phyloP scores from a whole-genome alignment of 2,329 filamentous ascomycete genomes.

The Ramichloridium luteum region DNA sequence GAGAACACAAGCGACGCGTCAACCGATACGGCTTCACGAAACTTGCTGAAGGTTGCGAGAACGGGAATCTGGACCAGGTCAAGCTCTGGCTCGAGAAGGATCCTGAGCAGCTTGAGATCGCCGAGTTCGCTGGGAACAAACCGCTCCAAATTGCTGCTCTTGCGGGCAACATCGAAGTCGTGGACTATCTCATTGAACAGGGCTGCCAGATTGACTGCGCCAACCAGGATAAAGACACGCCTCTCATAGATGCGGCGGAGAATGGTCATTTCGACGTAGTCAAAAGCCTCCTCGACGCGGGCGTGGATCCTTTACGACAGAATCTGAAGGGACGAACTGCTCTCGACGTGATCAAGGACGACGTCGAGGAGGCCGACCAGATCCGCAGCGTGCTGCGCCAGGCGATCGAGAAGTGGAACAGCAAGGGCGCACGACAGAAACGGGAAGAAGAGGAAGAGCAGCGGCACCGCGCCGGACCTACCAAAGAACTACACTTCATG shows the following conservation, averaged over 20 bases:
- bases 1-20: conserved; percentile 62
- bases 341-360: conserved; percentile 65
- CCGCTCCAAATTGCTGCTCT: conserved; percentile 87
- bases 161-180: conserved; percentile 75
- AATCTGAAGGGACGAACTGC: conserved; percentile 91
- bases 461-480: conserved; percentile 26
- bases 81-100: conserved; percentile 64
- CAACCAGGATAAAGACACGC: conserved; percentile 68
- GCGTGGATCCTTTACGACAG: conserved; percentile 80
- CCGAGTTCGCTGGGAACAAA: conserved; percentile 92
- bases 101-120: conserved; percentile 75
- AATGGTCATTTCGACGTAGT: conserved; percentile 88
- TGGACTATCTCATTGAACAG: conserved; percentile 71
- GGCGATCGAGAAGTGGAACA: conserved; percentile 36
- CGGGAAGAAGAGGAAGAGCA: conserved; percentile 40
- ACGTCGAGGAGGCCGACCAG: conserved; percentile 66
- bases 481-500: conserved; percentile 36
- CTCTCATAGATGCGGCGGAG: conserved; percentile 88
- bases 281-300: conserved; percentile 67
- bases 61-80: conserved; percentile 67
- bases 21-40: conserved; percentile 88
- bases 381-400: conserved; percentile 40
- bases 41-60: conserved; percentile 78
- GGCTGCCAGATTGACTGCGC: conserved; percentile 76
- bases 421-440: conserved; percentile 31